A percentile compares a stretch with the other conserved stretches of the same genome.
Evolutionary conservation across 176 grass and related monocot genomes (phyloP).

Genomic region (Bothriochloa decipiens): DNA sequence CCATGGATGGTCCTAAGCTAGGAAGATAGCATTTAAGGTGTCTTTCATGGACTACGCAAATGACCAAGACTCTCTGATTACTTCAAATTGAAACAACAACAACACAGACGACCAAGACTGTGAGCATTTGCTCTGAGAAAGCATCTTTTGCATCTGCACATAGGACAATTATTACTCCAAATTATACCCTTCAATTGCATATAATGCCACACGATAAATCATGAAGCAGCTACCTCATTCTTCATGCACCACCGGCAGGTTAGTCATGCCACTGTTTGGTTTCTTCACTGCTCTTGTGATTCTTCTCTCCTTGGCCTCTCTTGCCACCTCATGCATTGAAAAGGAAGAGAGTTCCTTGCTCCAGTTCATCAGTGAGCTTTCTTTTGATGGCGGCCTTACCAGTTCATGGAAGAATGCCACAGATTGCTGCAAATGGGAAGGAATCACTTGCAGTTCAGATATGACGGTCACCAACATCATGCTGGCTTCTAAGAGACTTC

Average conservation of each 20-base stretch:
- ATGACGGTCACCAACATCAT: not conserved
- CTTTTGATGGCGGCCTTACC: not conserved
- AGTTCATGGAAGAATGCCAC: slow-evolving; percentile 5
- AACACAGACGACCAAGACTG: not conserved
- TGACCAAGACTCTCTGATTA: not conserved
- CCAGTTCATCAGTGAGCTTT: slow-evolving; percentile 31
- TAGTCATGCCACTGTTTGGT: not conserved
- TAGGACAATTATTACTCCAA: not conserved
- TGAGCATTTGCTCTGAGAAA: not conserved
- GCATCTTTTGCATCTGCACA: not conserved
- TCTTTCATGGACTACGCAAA: not conserved
- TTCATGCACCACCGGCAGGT: not conserved
- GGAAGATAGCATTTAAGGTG: not conserved
- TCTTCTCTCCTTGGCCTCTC: slow-evolving; percentile 12
- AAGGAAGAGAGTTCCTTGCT: slow-evolving; percentile 44
- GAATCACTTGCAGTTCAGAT: slow-evolving; percentile 38
- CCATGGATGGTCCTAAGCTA: not conserved
- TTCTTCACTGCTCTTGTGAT: not conserved
- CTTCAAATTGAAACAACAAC: not conserved
- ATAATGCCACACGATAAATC: not conserved
- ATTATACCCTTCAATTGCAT: not conserved
- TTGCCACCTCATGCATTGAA: slow-evolving; percentile 23
- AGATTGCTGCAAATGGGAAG: slow-evolving; percentile 52
- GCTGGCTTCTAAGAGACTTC: slow-evolving; percentile 25
- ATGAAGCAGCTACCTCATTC: not conserved